phyloP scores from a whole-genome alignment of 106 monocot genomes.

The Allium cepa region DNA sequence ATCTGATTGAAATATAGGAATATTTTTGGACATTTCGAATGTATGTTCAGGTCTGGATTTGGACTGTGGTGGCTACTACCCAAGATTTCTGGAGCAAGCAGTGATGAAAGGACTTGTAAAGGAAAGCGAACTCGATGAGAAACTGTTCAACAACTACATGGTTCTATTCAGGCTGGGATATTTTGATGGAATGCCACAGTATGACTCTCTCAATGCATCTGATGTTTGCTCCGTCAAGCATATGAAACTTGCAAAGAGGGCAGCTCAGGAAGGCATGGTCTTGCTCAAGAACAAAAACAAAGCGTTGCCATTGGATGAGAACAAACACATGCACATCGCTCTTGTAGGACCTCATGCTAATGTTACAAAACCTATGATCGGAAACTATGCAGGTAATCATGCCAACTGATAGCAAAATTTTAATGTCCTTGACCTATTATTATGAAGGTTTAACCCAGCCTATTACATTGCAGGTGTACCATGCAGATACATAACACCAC shows the following conservation, averaged over 20 bases:
- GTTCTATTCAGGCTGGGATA: conserved; percentile 16
- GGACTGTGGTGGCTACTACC: conserved; percentile 9
- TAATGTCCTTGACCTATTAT: neutral
- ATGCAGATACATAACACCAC: conserved; percentile 9
- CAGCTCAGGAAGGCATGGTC: conserved; percentile 21
- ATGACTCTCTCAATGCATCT: neutral
- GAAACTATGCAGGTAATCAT: conserved; percentile 20
- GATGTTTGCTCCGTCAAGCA: conserved; percentile 5
- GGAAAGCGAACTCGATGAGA: conserved; percentile 12
- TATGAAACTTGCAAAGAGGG: conserved; percentile 2
- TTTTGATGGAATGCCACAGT: conserved; percentile 2
- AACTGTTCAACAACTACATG: conserved; percentile 13
- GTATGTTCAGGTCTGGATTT: conserved; percentile 15
- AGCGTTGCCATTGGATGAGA: neutral
- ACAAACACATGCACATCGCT: conserved; percentile 7
- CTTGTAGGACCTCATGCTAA: conserved; percentile 25
- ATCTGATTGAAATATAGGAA: neutral
- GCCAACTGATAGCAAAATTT: neutral
- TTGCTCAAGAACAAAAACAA: conserved; percentile 17
- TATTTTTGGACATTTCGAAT: neutral
- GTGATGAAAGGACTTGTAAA: neutral
- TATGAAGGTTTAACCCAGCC: too few relatives aligned
- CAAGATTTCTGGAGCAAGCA: neutral
- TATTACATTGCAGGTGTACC: conserved; percentile 19
- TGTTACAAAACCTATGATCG: conserved; percentile 16